Base-by-base conservation (phyloP, 176 grass and related monocot species). In the Miscanthus lutarioriparius region DNA sequence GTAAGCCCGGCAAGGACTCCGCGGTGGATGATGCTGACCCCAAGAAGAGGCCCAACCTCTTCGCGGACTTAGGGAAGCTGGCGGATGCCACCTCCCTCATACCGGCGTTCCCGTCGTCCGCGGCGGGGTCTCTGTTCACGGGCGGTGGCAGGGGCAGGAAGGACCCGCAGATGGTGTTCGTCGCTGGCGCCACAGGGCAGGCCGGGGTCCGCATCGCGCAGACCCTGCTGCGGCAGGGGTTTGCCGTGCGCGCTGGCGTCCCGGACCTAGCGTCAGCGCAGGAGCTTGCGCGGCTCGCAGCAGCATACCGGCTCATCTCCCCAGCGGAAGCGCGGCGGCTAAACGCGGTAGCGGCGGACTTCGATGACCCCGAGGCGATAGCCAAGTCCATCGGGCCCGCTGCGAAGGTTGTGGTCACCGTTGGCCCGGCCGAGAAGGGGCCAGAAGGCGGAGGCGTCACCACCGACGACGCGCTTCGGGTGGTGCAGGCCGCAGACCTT, bases 331-430 rank as follows among this genome's bases (percentile, higher is more conserved):
- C 91, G 48, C 92, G 87, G 56, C 67, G 86, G 63, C 72, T 95
- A 27, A 95, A 98, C 40, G 93, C 96, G 6, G 93, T 98, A 28
- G 80, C 93, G 84, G 90, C 93, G 40, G 39, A 25, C 70, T 93
- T 87, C 20, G 71, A 67, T 26, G 91, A 98, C 67, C 81, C 89
- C 4, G 91, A 93, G 70, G 80, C 93, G 20, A 98, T 98, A 56
- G 91, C 96, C 54, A 95, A 98, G 92, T 86, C 96, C 87, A 98
- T 95, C 77, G 96, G 91, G 3, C 83, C 96, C 14, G 96, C 96
- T 8, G 70, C 89, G 26, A 98, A 95, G 85, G 93, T 98, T 72
- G 96, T 98, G 68, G 86, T 98, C 73, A 98, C 93, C 37, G 75
- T 95, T n/a, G 76, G 91, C 33, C 70, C 78, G 0, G 56, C 64